phyloP scores from a whole-genome alignment of 768 basidiomycete species.

The Strobilomyces dryophilus region DNA sequence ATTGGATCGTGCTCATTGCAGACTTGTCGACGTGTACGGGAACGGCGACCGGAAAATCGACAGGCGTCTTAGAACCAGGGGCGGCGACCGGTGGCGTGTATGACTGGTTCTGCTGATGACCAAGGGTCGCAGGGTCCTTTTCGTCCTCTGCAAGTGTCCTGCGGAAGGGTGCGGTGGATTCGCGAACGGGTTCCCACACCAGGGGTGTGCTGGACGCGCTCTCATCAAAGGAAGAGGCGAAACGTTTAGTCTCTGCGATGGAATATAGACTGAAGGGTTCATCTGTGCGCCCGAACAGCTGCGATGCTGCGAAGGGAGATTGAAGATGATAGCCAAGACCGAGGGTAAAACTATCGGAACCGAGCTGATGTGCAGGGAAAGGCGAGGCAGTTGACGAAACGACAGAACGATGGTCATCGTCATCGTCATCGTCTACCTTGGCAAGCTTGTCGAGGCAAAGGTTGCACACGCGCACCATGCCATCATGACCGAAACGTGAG shows the following conservation, averaged over 20 bases:
- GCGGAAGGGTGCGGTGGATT: conserved; percentile 72
- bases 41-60: conserved; percentile 54
- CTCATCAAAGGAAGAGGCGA: conserved; percentile 51
- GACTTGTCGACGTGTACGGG: conserved; percentile 47
- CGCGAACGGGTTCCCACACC: conserved; percentile 44
- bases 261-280: conserved; percentile 81
- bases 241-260: conserved; percentile 69
- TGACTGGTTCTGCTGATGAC: conserved; percentile 33
- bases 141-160: conserved; percentile 75
- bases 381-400: conserved; percentile 65
- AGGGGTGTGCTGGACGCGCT: conserved; percentile 48
- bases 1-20: conserved; percentile 70
- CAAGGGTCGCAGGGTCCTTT: conserved; percentile 48
- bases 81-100: conserved; percentile 28
- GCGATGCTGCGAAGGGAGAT: conserved; percentile 85
- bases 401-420: conserved; percentile 82
- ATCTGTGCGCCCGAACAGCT: conserved; percentile 73
- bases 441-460: conserved; percentile 90
- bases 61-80: conserved; percentile 45
- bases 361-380: conserved; percentile 77
- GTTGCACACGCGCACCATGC: conserved; percentile 95
- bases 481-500: conserved; percentile 86
- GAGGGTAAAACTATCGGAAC: conserved; percentile 38
- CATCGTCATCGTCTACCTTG: conserved; percentile 84
- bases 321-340: conserved; percentile 56